Base-by-base conservation (phyloP, 192 early-diverging fungal species). In the Coemansia sp. region DNA sequence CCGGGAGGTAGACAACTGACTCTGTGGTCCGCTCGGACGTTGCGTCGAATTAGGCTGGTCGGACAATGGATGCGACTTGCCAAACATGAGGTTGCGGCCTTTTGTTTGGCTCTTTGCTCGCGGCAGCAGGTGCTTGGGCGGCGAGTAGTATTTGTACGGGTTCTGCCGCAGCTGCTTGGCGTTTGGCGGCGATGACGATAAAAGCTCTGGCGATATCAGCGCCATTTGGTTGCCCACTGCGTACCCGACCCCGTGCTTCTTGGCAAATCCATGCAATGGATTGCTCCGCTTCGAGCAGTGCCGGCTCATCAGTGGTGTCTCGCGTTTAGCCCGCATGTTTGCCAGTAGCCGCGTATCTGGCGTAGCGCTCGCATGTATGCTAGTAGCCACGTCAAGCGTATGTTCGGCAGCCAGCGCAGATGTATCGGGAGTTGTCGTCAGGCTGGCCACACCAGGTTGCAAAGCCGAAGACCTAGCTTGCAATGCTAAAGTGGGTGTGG, bases 101-200 rank as follows among this genome's bases (percentile, higher is more conserved):
- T 63, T 70, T 31, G 49, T 9, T 50, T 66, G 64, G 5, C 43
- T 41, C n/a, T 47, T 21, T 0, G 48, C 38, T 5, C 72, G 62
- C 7, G 57, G 61, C 38, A 60, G 27, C 10, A 63, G 22, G 29
- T 53, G 74, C 57, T 80, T 80, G 22, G 77, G 77, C 35, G 77
- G 77, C 68, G 77, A 80, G 62, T 74, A 80, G 39, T 80, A 74
- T 35, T 71, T 73, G 70, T 80, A 80, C 12, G 77, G 71, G 41
- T 80, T 68, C 35, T 69, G 54, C 17, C 71, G 68, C 67, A 80
- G 64, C 45, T 80, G 77, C 72, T 67, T 70, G 3, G 68, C 55
- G 7, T 71, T 74, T 12, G 77, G 77, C 35, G 77, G 77, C n/a
- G 77, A 80, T 27, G 77, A 80, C 1, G 77, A 80, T 6, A 80